phyloP scores from a whole-genome alignment of 192 early-diverging fungal genomes.

The Rhizophagus sp. region DNA sequence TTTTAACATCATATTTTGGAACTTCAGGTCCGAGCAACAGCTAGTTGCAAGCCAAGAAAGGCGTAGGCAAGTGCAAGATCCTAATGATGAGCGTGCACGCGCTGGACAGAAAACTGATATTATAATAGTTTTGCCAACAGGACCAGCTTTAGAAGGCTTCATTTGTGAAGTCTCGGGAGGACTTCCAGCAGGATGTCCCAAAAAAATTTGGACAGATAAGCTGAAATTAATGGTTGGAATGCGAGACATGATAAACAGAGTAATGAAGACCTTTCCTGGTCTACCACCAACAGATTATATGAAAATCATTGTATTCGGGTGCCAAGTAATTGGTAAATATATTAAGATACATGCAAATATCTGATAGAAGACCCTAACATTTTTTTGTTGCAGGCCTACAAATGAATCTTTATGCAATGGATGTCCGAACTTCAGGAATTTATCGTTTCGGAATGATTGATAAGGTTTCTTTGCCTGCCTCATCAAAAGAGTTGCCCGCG shows the following conservation, averaged over 20 bases:
- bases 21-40: conserved; percentile 12
- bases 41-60: conserved; percentile 19
- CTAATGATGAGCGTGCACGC: conserved; percentile 1
- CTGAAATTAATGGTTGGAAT: conserved; percentile 26
- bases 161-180: conserved; percentile 29
- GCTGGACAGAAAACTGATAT: conserved; percentile 13
- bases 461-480: conserved; percentile 25
- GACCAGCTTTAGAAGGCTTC: conserved; percentile 25
- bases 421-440: conserved; percentile 13
- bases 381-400: conserved; percentile 25
- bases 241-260: conserved; percentile 27
- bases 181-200: conserved; percentile 17
- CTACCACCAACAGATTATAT: conserved; percentile 8
- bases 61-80: conserved; percentile 2
- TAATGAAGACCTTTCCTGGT: conserved; percentile 25
- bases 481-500: neutral
- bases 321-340: conserved; percentile 19
- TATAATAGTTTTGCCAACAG: conserved; percentile 22
- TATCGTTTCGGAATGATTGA: conserved; percentile 26
- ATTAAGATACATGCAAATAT: neutral
- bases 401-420: conserved; percentile 31
- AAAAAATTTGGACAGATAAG: conserved; percentile 26
- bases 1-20: conserved; percentile 12
- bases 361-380: neutral
- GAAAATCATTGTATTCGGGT: conserved; percentile 29